Percentiles rank a stretch among this genome's conserved stretches.
These are phyloP conservation scores for Botrytis pseudocinerea DNA, from an alignment of 2,329 filamentous ascomycete species.

Conservation along the genomic window DNA sequence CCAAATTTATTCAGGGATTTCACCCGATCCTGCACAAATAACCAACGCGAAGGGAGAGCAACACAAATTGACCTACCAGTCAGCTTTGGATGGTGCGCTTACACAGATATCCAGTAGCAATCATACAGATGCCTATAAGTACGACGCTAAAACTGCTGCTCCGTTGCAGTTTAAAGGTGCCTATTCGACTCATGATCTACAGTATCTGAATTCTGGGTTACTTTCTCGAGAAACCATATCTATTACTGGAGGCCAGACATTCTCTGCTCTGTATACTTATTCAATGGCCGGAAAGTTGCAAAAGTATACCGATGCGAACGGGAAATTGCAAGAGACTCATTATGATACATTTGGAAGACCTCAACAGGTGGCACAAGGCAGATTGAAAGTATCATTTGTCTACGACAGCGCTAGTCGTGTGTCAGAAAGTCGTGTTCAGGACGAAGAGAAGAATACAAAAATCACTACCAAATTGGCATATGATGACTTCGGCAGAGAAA, in stretches of 20 bases:
- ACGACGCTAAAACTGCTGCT: conserved; percentile 6
- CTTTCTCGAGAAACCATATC: conserved; percentile 8
- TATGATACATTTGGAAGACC: conserved; percentile 16
- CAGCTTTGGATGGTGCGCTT: not conserved
- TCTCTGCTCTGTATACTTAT: not conserved
- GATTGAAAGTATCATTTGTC: conserved; percentile 9
- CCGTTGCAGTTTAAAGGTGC: not conserved
- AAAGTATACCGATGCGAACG: conserved; percentile 9
- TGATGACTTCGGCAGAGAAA: conserved; percentile 18
- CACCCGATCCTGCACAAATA: conserved; percentile 10
- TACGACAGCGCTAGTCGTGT: conserved; percentile 18
- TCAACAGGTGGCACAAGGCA: not conserved
- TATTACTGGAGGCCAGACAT: not conserved
- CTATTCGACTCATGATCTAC: conserved; percentile 9
- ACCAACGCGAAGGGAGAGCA: conserved; percentile 9
- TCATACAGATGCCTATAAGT: conserved; percentile 12
- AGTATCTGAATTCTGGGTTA: conserved; percentile 9
- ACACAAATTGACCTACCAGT: not conserved
- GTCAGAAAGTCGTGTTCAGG: conserved; percentile 6
- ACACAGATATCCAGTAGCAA: not conserved
- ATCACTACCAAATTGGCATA: conserved; percentile 2
- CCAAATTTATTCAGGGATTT: conserved; percentile 11
- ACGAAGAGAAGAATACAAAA: not conserved
- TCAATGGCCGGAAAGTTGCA: conserved; percentile 18
- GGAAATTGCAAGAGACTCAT: not conserved